phyloP scores from a whole-genome alignment of 2,329 filamentous ascomycete genomes.

The Arachnopeziza araneosa region DNA sequence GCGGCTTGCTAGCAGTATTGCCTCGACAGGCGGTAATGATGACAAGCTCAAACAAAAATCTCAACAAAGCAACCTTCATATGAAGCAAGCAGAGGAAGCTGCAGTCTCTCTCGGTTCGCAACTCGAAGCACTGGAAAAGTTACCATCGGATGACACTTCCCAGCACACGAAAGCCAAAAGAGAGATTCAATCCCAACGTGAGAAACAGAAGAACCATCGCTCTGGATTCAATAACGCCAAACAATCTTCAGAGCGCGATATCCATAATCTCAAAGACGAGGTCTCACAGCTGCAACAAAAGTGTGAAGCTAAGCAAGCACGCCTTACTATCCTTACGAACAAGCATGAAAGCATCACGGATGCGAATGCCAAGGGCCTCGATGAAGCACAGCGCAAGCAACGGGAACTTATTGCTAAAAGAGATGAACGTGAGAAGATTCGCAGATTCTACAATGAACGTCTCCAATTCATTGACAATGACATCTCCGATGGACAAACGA shows the following conservation, averaged over 20 bases:
- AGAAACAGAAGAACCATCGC: constrained; percentile 38
- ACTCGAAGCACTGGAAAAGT: constrained; percentile 57
- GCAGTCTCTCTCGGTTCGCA: constrained; percentile 49
- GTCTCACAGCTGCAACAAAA: constrained; percentile 59
- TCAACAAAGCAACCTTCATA: constrained; percentile 68
- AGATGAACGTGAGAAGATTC: constrained; percentile 23
- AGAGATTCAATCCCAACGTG: constrained; percentile 44
- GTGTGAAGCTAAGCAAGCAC: constrained; percentile 65
- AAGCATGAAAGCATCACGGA: constrained; percentile 66
- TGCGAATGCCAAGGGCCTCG: constrained; percentile 53
- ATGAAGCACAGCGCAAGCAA: constrained; percentile 31
- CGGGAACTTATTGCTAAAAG: constrained; percentile 25
- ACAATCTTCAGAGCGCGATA: constrained; percentile 53
- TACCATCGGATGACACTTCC: constrained; percentile 57
- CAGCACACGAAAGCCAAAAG: constrained; percentile 49
- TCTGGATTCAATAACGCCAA: constrained; percentile 57
- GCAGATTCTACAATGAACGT: constrained; percentile 21
- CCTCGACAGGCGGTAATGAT: constrained; percentile 66
- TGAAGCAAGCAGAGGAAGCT: constrained; percentile 58
- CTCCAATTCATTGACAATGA: constrained; percentile 16
- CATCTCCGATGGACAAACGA: constrained; percentile 10
- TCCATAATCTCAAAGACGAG: constrained; percentile 59
- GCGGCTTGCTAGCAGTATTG: constrained; percentile 57
- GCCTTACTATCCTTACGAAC: constrained; percentile 66
- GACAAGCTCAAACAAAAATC: constrained; percentile 72